These are phyloP conservation scores for Sclerotinia sclerotiorum DNA, from an alignment of 2,329 filamentous ascomycete genomes.

Conservation along the genomic window DNA sequence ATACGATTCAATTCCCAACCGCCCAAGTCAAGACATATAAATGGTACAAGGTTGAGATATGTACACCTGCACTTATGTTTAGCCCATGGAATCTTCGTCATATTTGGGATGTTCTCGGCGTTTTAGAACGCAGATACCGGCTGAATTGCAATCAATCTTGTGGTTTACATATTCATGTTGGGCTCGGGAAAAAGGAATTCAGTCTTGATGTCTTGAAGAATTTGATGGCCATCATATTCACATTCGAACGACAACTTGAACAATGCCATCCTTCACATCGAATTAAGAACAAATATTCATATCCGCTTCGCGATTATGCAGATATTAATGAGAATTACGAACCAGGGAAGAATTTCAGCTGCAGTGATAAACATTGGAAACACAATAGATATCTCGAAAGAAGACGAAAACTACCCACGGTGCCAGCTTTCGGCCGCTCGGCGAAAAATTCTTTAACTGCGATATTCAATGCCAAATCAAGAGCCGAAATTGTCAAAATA, in stretches of 20 bases:
- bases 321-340: constrained; percentile 3
- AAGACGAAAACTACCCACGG: background rate
- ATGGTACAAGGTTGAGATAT: constrained; percentile 28
- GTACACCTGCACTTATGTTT: constrained; percentile 28
- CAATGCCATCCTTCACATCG: constrained; percentile 31
- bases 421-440: background rate
- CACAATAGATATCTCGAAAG: background rate
- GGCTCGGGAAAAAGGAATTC: constrained; percentile 35
- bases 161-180: constrained; percentile 41
- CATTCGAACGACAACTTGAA: constrained; percentile 38
- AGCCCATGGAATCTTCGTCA: constrained; percentile 18
- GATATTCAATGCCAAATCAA: constrained; percentile 5
- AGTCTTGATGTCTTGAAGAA: constrained; percentile 36
- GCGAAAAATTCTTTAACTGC: background rate
- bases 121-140: constrained; percentile 28
- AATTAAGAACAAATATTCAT: constrained; percentile 4
- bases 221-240: constrained; percentile 34
- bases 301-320: constrained; percentile 11
- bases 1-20: constrained; percentile 9
- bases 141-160: constrained; percentile 34
- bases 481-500: constrained; percentile 10
- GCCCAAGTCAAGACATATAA: constrained; percentile 10
- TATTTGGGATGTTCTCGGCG: constrained; percentile 19
- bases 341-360: constrained; percentile 7
- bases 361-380: constrained; percentile 4